Conservation (phyloP, 1,284 basidiomycete genomes). For the Termitomyces sp. region DNA sequence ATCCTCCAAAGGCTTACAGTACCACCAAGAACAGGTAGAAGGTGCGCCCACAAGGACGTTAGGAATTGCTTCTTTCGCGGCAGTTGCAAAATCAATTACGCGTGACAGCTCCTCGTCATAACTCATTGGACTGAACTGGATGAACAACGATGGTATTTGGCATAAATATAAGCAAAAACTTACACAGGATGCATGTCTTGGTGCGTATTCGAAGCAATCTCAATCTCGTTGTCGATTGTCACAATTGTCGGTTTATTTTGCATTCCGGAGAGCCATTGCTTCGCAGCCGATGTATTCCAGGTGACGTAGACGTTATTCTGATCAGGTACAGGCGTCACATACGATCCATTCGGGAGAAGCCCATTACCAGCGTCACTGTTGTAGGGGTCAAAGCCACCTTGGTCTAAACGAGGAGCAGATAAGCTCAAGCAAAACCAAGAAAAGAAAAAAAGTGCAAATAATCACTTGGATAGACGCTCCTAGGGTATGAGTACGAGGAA, state of each 20-base stretch:
- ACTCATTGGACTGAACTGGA: slow-evolving; percentile 26
- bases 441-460: neutral
- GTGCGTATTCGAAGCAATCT: slow-evolving; percentile 46
- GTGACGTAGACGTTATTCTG: slow-evolving; percentile 34
- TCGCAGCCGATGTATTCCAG: slow-evolving; percentile 40
- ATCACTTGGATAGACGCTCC: slow-evolving; percentile 35
- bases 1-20: slow-evolving; percentile 29
- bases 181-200: slow-evolving; percentile 47
- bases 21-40: slow-evolving; percentile 50
- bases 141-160: neutral
- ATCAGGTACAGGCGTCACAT: slow-evolving; percentile 30
- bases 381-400: slow-evolving; percentile 39
- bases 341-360: slow-evolving; percentile 39
- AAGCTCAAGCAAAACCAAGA: neutral
- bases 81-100: slow-evolving; percentile 35
- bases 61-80: slow-evolving; percentile 40
- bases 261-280: slow-evolving; percentile 37
- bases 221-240: slow-evolving; percentile 48
- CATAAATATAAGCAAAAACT: slow-evolving; percentile 10
- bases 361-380: slow-evolving; percentile 43
- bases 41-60: slow-evolving; percentile 39
- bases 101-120: slow-evolving; percentile 46
- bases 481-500: slow-evolving; percentile 44
- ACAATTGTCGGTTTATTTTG: slow-evolving; percentile 41
- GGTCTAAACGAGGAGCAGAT: slow-evolving; percentile 26